Conservation (phyloP, 1,284 basidiomycete genomes). For the Cerioporus squamosus region DNA sequence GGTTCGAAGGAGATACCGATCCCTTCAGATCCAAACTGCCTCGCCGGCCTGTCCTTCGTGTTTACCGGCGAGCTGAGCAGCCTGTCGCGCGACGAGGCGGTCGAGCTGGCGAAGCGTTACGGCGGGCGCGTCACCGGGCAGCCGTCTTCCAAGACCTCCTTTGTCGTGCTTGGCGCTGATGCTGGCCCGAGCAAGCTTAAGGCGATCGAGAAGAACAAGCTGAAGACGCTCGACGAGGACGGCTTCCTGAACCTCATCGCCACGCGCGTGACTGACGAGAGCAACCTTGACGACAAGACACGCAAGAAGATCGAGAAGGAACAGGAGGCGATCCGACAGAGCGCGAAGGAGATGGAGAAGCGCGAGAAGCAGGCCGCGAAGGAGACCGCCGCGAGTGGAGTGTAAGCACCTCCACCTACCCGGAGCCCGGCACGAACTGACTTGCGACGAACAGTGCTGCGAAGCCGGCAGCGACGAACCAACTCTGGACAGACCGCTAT, state of each 20-base stretch:
- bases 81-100: constrained; percentile 87
- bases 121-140: constrained; percentile 88
- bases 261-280: constrained; percentile 51
- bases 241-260: constrained; percentile 85
- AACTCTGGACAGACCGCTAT: constrained; percentile 97
- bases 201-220: constrained; percentile 80
- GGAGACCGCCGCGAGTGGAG: constrained; percentile 2
- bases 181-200: constrained; percentile 89
- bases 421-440: neutral
- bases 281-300: constrained; percentile 76
- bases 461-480: constrained; percentile 52
- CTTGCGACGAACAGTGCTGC: constrained; percentile 10
- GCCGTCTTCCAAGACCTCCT: constrained; percentile 91
- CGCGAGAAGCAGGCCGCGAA: constrained; percentile 60
- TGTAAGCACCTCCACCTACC: constrained; percentile 5
- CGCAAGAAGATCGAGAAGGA: constrained; percentile 86
- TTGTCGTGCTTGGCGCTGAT: constrained; percentile 86
- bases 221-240: constrained; percentile 86
- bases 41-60: constrained; percentile 90
- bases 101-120: constrained; percentile 90
- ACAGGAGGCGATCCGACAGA: constrained; percentile 70
- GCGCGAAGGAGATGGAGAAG: constrained; percentile 78
- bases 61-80: constrained; percentile 94
- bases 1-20: constrained; percentile 88
- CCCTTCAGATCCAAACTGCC: constrained; percentile 72